Evolutionary conservation across 2,329 filamentous ascomycete species (phyloP), one percentile per base, ranked within the genome.

Genomic region (Aureobasidium namibiae): DNA sequence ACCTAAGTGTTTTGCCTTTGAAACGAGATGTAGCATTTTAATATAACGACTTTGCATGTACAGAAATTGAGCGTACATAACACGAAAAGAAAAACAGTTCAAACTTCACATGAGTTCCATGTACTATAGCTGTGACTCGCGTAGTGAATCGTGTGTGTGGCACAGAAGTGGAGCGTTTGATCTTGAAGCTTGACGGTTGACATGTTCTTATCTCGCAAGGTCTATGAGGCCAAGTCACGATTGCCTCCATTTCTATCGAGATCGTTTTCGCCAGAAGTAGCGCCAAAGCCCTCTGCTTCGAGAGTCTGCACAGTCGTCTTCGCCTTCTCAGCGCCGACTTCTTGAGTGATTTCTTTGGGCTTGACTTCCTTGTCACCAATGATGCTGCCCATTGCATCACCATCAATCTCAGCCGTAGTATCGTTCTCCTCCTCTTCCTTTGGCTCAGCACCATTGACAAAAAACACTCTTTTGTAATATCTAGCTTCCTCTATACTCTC

Each of bases 401-500:
- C 36, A 10, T 54, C 50, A 11, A 45, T n/a, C 34, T 56, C 52
- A 1, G 29, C 39, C n/a, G n/a, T n/a, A 36, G 29, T n/a, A 1
- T 33, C 16, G 3, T 41, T 10, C 1, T 9, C n/a, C 2, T 29
- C 11, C 29, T 56, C 41, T 10, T 48, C 42, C 23, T 50, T 36
- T 36, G 38, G 39, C 13, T 13, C 21, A 3, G 29, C 18, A 18
- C 29, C 39, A 18, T 61, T 68, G 64, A 64, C 68, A 71, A 95
- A 95, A 59, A 95, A 81, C 18, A 76, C 76, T 61, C 86, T 78
- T 67, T 83, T 84, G 73, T 96, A 97, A 70, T 88, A 96, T 67
- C 78, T 84, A 58, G 92, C 92, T 77, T 99, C 94, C 59, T 82
- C 86, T 63, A 99, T 96, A 73, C 92, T 97, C 77, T 99, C 94